Evolutionary conservation across 352 stramenopile species (phyloP).

Genomic region (Elongisporangium prolatum): DNA sequence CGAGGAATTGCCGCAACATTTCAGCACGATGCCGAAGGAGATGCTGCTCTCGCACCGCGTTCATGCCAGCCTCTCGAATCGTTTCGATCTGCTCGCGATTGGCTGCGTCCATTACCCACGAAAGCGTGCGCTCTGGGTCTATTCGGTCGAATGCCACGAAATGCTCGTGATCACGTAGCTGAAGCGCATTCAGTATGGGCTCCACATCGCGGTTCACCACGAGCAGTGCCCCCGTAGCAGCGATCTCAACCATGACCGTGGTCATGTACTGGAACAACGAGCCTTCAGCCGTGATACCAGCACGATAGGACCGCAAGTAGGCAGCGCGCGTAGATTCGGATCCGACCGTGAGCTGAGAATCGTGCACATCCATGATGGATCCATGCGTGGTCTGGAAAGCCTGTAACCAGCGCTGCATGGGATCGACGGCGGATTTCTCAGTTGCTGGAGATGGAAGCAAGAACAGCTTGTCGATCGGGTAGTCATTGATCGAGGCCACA

Average conservation of each 20-base stretch:
- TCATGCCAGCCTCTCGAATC: slow-evolving; percentile 56
- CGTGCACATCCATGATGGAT: slow-evolving; percentile 55
- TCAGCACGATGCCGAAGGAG: slow-evolving; percentile 52
- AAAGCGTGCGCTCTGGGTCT: slow-evolving; percentile 41
- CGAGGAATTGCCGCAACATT: slow-evolving; percentile 57
- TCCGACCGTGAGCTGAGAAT: slow-evolving; percentile 38
- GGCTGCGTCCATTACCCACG: slow-evolving; percentile 39
- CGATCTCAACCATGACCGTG: slow-evolving; percentile 80
- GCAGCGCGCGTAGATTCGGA: slow-evolving; percentile 54
- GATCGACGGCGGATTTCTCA: slow-evolving; percentile 49
- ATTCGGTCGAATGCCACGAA: slow-evolving; percentile 57
- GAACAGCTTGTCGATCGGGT: slow-evolving; percentile 74
- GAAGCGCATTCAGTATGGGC: slow-evolving; percentile 43
- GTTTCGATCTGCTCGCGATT: slow-evolving; percentile 52
- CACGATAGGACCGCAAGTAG: slow-evolving; percentile 68
- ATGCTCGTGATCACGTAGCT: slow-evolving; percentile 51
- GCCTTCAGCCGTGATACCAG: slow-evolving; percentile 56
- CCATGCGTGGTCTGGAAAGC: slow-evolving; percentile 40
- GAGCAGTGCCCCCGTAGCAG: slow-evolving; percentile 56
- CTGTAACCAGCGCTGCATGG: slow-evolving; percentile 64
- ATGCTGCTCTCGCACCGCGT: slow-evolving; percentile 49
- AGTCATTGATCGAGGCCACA: slow-evolving; percentile 51
- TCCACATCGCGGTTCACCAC: slow-evolving; percentile 60
- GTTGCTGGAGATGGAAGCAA: slow-evolving; percentile 30
- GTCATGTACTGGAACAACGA: slow-evolving; percentile 76